Percentiles rank a stretch among this genome's conserved stretches.
phyloP scores from a whole-genome alignment of 1,284 basidiomycete genomes.

The Spongispora temasekensis region DNA sequence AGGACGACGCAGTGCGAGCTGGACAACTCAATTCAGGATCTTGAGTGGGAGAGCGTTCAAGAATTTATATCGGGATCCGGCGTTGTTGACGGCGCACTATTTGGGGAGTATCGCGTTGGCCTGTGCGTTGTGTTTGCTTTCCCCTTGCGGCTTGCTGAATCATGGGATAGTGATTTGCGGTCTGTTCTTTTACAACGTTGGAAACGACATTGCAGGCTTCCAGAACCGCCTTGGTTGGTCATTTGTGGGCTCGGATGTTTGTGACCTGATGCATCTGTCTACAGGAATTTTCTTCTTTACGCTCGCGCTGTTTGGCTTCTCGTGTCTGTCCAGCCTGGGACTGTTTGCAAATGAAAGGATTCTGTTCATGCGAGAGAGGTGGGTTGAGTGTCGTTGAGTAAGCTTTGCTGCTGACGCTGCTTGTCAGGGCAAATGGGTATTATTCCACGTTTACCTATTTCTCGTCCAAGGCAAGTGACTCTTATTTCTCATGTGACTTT shows the following conservation, averaged over 20 bases:
- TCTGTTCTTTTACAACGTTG: conserved; percentile 79
- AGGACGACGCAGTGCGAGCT: conserved; percentile 83
- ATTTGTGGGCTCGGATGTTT: neutral
- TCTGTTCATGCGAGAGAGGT: conserved; percentile 96
- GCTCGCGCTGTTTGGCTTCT: conserved; percentile 93
- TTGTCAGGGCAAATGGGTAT: conserved; percentile 87
- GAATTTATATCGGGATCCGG: conserved; percentile 94
- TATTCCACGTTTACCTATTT: conserved; percentile 97
- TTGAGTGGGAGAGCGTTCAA: conserved; percentile 97
- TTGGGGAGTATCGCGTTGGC: conserved; percentile 82
- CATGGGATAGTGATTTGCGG: conserved; percentile 71
- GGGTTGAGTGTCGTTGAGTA: conserved; percentile 17
- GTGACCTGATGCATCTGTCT: neutral
- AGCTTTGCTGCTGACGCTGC: conserved; percentile 3
- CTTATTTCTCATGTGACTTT: neutral
- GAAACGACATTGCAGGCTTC: conserved; percentile 92
- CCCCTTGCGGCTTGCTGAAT: conserved; percentile 9
- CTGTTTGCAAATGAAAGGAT: conserved; percentile 94
- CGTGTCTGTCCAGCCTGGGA: conserved; percentile 89
- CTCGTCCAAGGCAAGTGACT: conserved; percentile 81
- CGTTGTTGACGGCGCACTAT: conserved; percentile 91
- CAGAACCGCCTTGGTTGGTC: conserved; percentile 78
- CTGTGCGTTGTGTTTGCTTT: conserved; percentile 41
- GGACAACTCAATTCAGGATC: conserved; percentile 89
- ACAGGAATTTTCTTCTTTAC: conserved; percentile 95